Conservation (phyloP, 1,284 basidiomycete genomes). For the Prillingera fragicola region DNA sequence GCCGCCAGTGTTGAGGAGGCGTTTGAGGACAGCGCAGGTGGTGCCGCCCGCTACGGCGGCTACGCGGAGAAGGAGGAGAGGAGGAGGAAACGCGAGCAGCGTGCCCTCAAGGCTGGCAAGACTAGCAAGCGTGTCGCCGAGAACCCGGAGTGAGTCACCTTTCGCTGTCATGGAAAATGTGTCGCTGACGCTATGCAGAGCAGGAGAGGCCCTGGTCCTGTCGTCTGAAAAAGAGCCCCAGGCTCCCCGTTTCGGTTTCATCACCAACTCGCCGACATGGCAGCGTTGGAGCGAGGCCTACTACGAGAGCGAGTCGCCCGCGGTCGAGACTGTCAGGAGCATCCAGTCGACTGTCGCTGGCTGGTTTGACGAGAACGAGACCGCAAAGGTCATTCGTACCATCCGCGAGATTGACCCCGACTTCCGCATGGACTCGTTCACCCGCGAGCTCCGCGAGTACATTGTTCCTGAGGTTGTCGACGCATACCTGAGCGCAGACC, state of each 20-base stretch:
- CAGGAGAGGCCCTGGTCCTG: slow-evolving; percentile 73
- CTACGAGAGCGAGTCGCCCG: slow-evolving; percentile 89
- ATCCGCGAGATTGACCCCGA: slow-evolving; percentile 82
- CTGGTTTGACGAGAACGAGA: slow-evolving; percentile 94
- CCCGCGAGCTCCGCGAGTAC: slow-evolving; percentile 89
- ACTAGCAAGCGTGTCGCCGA: slow-evolving; percentile 56
- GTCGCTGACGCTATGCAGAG: slow-evolving; percentile 52
- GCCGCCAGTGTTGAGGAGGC: slow-evolving; percentile 86
- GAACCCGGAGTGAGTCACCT: slow-evolving; percentile 65
- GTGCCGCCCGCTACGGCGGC: slow-evolving; percentile 73
- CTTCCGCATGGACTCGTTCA: slow-evolving; percentile 81
- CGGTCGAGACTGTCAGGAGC: slow-evolving; percentile 71
- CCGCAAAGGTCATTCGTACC: slow-evolving; percentile 80
- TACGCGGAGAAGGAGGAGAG: slow-evolving; percentile 89
- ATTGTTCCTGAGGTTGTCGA: slow-evolving; percentile 97
- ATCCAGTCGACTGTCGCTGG: slow-evolving; percentile 82
- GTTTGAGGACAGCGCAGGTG: slow-evolving; percentile 69
- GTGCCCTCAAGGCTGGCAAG: slow-evolving; percentile 76
- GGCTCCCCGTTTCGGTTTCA: slow-evolving; percentile 54
- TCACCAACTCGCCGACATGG: slow-evolving; percentile 57
- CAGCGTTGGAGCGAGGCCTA: slow-evolving; percentile 59
- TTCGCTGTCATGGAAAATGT: background rate
- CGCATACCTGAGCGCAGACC: slow-evolving; percentile 84
- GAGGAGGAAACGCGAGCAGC: slow-evolving; percentile 64
- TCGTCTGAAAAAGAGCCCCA: slow-evolving; percentile 52